Base-by-base conservation (phyloP, 2,329 filamentous ascomycete genomes). In the Sporothrix mexicana region DNA sequence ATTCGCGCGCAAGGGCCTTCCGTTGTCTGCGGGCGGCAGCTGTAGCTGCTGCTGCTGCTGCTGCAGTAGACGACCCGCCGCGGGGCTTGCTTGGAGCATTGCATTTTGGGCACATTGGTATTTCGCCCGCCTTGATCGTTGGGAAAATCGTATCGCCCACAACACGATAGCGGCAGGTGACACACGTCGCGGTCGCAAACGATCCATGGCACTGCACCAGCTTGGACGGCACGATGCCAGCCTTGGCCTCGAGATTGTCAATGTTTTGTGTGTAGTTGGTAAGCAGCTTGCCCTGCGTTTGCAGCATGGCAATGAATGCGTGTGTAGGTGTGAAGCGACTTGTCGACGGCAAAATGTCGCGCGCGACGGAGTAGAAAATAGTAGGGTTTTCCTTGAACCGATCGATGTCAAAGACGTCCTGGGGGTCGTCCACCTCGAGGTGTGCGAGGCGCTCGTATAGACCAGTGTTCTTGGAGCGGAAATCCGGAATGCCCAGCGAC, bases 181-280 rank as follows among this genome's bases (percentile, higher is more conserved):
- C 88, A 81, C 96, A 99, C 2, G 91, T 93, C 25, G 96, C 96
- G 0, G 92, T 97, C 59, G 95, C 95, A 83, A 98, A 98, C 7
- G 94, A 97, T 74, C 96, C 96, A 80, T 99, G 96, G 80, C 96
- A 98, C 82, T 99, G 95, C 41, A 99, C 92, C 20, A 98, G 87
- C 79, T 96, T 97, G 47, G 93, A 91, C 1, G 89, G 87, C 25
- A 85, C 83, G 74, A 99, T 93, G 25, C 96, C 96, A 0, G 95
- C 95, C 78, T 93, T 91, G 74, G 91, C 88, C 81, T 99, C 95
- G 69, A 98, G 90, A 77, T 98, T 98, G 84, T 99, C 96, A 79
- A 99, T 98, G 81, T 99, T 99, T 80, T 99, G 96, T 0, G 96
- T 97, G 84, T 98, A 99, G 83, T 98, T 98, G 57, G 95, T 98